Percentiles rank a stretch among this genome's conserved stretches.
phyloP scores from a whole-genome alignment of 2,329 filamentous ascomycete species.

The Xylariaceae sp. region DNA sequence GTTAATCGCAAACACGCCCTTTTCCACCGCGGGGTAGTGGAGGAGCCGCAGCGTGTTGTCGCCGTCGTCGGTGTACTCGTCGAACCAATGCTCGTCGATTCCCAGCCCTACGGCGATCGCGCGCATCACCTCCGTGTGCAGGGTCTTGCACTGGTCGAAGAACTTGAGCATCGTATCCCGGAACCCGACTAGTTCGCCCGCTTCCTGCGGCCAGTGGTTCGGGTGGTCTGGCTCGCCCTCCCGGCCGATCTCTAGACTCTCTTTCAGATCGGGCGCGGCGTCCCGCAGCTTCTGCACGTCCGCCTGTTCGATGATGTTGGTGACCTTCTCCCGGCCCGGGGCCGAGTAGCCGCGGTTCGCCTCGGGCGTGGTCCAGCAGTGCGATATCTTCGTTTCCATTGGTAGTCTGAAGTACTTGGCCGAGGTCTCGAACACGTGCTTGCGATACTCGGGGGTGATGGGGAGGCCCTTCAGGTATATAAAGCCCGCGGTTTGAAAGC shows the following conservation, averaged over 20 bases:
- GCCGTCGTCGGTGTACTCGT: conserved; percentile 64
- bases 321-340: conserved; percentile 67
- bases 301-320: conserved; percentile 47
- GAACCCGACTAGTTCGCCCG: conserved; percentile 56
- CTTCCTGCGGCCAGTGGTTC: conserved; percentile 69
- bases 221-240: conserved; percentile 57
- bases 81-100: conserved; percentile 69
- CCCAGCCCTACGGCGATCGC: conserved; percentile 80
- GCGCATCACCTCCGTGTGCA: conserved; percentile 77
- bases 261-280: conserved; percentile 61
- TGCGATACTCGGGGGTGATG: conserved; percentile 56
- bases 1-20: conserved; percentile 61
- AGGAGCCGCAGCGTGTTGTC: conserved; percentile 70
- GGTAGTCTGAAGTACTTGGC: conserved; percentile 67
- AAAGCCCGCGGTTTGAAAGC: conserved; percentile 84
- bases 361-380: conserved; percentile 68
- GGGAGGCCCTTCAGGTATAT: conserved; percentile 81
- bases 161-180: conserved; percentile 70
- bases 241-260: conserved; percentile 61
- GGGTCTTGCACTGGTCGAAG: conserved; percentile 64
- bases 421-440: conserved; percentile 62
- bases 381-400: conserved; percentile 56
- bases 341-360: conserved; percentile 71
- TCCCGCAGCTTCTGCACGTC: conserved; percentile 57
- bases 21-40: conserved; percentile 69